Evolutionary conservation across 768 basidiomycete species (phyloP), one percentile per base, ranked within the genome.

Genomic region (Kockovaella imperatae): DNA sequence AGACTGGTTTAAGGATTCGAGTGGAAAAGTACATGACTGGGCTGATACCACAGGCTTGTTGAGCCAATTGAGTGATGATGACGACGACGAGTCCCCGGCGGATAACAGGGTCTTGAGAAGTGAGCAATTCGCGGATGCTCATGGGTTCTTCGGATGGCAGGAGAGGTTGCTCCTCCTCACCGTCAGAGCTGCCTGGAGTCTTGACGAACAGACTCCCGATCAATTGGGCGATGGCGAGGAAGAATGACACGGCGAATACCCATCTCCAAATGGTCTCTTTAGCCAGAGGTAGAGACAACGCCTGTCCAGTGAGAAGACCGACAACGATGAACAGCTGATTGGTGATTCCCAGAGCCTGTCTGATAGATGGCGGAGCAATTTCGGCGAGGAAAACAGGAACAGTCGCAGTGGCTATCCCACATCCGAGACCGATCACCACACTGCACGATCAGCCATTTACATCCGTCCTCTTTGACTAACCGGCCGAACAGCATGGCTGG

Each of bases 21-120:
- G 87, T 90, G 72, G 84, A 87, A 72, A 91, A 93, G 69, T 89
- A 93, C 46, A 93, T 76, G 23, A 93, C 89, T 83, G 65, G 65
- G 10, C 60, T 60, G 25, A 64, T 52, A 45, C 65, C 65, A 40
- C 65, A 64, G 15, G 60, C 26, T 35, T 67, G 65, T 48, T 67
- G 65, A 5, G 60, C 41, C 1, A 64, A 40, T 30, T 64, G 62
- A 23, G 60, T 60, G 25, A 62, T 43, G 25, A 64, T 49, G 3
- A 64, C 65, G 4, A 64, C 53, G 17, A 60, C 23, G 17, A 67
- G 61, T 67, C 56, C 62, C 26, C 54, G 28, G 10, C 47, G 28
- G 4, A 64, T 47, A 6, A 18, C 35, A 1, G 50, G 23, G 32
- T 64, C 57, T 36, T 54, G 54, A 5, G 59, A 52, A 2, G 38